Conservation (phyloP, 208 protist genomes). For the Wallacemonas sp. region DNA sequence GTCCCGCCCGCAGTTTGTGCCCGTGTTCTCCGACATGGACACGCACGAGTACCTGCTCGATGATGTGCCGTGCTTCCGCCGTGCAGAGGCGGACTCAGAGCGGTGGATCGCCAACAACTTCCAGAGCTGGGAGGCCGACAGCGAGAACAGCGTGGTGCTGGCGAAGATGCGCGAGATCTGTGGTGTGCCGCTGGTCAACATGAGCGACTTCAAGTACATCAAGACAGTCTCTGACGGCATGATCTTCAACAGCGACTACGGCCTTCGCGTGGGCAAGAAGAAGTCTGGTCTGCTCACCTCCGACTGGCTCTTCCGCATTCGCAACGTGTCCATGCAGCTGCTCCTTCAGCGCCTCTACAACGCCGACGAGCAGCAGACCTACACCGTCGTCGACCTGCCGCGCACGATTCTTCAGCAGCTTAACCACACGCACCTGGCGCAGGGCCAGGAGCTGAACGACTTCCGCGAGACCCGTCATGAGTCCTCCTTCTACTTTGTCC, state of each 20-base stretch:
- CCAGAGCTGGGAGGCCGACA: slow-evolving; percentile 39
- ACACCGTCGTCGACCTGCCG: slow-evolving; percentile 80
- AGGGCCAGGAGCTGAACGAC: slow-evolving; percentile 50
- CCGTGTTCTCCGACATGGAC: slow-evolving; percentile 87
- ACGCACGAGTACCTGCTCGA: slow-evolving; percentile 88
- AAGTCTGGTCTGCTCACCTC: slow-evolving; percentile 24
- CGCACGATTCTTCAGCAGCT: slow-evolving; percentile 52
- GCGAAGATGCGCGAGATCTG: slow-evolving; percentile 59
- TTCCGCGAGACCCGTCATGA: slow-evolving; percentile 70
- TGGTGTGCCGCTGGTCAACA: slow-evolving; percentile 21
- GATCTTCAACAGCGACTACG: slow-evolving; percentile 78
- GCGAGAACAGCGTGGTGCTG: slow-evolving; percentile 43
- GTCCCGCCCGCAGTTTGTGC: slow-evolving; percentile 75
- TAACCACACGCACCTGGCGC: slow-evolving; percentile 44
- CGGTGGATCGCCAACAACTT: slow-evolving; percentile 61
- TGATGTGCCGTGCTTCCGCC: slow-evolving; percentile 82
- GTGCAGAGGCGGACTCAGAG: slow-evolving; percentile 69
- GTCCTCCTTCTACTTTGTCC: slow-evolving; percentile 78
- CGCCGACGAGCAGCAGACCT: slow-evolving; percentile 87
- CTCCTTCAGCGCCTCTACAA: slow-evolving; percentile 77
- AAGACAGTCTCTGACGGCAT: slow-evolving; percentile 83
- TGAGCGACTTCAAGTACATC: slow-evolving; percentile 50
- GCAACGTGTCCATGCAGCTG: slow-evolving; percentile 72
- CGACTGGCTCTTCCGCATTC: slow-evolving; percentile 60
- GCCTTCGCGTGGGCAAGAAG: slow-evolving; percentile 49